phyloP scores from a whole-genome alignment of 352 stramenopile species.

The Sclerospora graminicola region DNA sequence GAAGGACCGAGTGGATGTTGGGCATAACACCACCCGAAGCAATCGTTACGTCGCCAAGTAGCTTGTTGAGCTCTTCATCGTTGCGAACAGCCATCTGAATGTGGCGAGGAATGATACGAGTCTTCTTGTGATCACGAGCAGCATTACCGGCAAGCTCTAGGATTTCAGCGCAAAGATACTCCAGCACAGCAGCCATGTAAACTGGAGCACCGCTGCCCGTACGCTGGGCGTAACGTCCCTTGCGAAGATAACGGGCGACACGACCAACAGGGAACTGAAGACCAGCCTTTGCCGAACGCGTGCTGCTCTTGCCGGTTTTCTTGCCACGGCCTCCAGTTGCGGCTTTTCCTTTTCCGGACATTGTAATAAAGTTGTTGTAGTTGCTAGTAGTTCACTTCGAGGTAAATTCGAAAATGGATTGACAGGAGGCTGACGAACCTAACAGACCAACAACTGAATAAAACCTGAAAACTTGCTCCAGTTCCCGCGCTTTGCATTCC shows the following conservation, averaged over 20 bases:
- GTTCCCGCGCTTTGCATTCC: constrained; percentile 10
- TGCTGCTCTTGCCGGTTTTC: constrained; percentile 48
- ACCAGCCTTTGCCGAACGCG: constrained; percentile 84
- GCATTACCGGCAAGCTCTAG: constrained; percentile 93
- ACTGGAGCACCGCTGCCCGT: constrained; percentile 89
- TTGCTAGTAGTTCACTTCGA: constrained; percentile 13
- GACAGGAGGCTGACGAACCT: not conserved
- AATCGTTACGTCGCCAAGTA: constrained; percentile 92
- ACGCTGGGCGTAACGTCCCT: constrained; percentile 87
- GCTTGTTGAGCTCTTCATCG: constrained; percentile 95
- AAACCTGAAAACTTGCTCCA: no score
- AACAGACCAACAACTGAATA: no score
- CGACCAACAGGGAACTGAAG: constrained; percentile 93
- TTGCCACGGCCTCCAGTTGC: constrained; percentile 64
- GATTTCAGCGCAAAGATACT: constrained; percentile 93
- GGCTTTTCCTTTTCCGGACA: constrained; percentile 74
- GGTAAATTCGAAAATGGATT: constrained; percentile 31
- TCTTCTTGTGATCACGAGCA: constrained; percentile 95
- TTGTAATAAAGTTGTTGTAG: constrained; percentile 10
- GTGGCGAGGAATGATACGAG: constrained; percentile 92
- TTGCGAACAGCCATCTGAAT: constrained; percentile 91
- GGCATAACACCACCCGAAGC: constrained; percentile 92
- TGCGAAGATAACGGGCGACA: constrained; percentile 90
- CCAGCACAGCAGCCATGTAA: constrained; percentile 92
- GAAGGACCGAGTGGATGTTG: constrained; percentile 91